Evolutionary conservation across 2,329 filamentous ascomycete species (phyloP).

Genomic region (Calonectria multiphialidica): DNA sequence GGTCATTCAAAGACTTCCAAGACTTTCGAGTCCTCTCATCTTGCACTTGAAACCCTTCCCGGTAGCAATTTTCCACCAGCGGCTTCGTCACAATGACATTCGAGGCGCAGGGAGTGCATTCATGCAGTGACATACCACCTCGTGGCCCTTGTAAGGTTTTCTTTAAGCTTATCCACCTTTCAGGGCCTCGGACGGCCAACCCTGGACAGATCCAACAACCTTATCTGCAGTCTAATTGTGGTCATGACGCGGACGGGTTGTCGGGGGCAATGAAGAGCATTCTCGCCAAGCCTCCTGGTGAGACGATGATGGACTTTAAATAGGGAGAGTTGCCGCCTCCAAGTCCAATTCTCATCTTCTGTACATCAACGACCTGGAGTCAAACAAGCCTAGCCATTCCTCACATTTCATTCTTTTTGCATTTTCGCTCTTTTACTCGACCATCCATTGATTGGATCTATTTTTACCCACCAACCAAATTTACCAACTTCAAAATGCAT

Average conservation of each 20-base stretch:
- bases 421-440: neutral
- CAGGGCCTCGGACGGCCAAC: neutral
- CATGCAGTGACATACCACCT: neutral
- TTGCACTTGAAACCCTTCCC: neutral
- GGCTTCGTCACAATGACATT: neutral
- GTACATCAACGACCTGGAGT: conserved; percentile 14
- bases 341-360: neutral
- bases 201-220: neutral
- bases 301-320: neutral
- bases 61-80: neutral
- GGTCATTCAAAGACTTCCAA: neutral
- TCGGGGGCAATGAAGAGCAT: neutral
- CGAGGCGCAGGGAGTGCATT: neutral
- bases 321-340: neutral
- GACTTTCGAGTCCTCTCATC: neutral
- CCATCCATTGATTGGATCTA: conserved; percentile 14
- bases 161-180: conserved; percentile 21
- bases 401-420: neutral
- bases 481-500: conserved; percentile 32
- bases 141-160: neutral
- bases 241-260: neutral
- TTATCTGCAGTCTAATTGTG: neutral
- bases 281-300: neutral
- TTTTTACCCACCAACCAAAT: neutral
- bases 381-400: neutral